Conservation (phyloP, 495 filamentous ascomycete species). For the Penicillium alfredii region DNA sequence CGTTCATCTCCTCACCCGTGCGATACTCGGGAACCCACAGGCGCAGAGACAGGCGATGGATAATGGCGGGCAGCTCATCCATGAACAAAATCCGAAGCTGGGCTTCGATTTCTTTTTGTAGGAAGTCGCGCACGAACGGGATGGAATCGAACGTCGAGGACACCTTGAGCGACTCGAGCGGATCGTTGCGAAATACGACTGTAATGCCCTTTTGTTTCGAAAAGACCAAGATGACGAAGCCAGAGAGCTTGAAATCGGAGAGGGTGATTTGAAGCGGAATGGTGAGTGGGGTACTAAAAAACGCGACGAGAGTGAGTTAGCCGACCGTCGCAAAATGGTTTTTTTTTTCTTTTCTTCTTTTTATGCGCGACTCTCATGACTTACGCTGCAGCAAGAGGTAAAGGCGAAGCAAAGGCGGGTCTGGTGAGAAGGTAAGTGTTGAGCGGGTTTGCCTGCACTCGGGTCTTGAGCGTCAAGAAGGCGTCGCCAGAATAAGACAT, state of each 20-base stretch:
- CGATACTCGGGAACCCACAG: slow-evolving; percentile 87
- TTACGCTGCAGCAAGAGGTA: slow-evolving; percentile 84
- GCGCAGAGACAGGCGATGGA: slow-evolving; percentile 84
- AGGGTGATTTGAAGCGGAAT: slow-evolving; percentile 95
- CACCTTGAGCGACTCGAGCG: slow-evolving; percentile 94
- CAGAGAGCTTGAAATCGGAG: slow-evolving; percentile 93
- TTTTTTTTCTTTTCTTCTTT: not conserved
- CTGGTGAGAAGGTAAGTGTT: slow-evolving; percentile 92
- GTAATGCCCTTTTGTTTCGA: slow-evolving; percentile 95
- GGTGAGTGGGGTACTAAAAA: slow-evolving; percentile 64
- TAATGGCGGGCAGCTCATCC: slow-evolving; percentile 94
- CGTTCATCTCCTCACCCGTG: slow-evolving; percentile 49
- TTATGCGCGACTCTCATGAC: slow-evolving; percentile 13
- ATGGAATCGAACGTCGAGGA: slow-evolving; percentile 99
- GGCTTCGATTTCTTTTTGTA: slow-evolving; percentile 94
- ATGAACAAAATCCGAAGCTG: slow-evolving; percentile 90
- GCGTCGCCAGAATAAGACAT: slow-evolving; percentile 97
- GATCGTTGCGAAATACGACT: slow-evolving; percentile 95
- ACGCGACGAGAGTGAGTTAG: slow-evolving; percentile 13
- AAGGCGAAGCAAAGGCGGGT: slow-evolving; percentile 84
- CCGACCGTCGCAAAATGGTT: not conserved
- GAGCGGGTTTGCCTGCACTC: slow-evolving; percentile 94
- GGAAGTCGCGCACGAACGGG: slow-evolving; percentile 92
- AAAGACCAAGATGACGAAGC: slow-evolving; percentile 95
- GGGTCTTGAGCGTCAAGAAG: slow-evolving; percentile 85